Base-by-base conservation (phyloP, 495 filamentous ascomycete species). In the Aspergillus heteromorphus region DNA sequence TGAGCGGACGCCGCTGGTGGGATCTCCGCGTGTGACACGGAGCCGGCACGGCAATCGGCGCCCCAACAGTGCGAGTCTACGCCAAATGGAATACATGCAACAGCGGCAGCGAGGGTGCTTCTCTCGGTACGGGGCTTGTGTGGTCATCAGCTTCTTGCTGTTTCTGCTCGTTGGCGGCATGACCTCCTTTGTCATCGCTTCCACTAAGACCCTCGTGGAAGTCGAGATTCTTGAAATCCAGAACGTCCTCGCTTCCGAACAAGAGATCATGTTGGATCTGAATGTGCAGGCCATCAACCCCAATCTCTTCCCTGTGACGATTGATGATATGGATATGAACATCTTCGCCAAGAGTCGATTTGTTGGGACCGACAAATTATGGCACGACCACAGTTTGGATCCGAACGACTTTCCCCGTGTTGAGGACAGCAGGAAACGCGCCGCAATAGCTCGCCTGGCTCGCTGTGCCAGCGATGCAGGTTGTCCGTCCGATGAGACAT, bases 211-310 rank as follows among this genome's bases (percentile, higher is more conserved):
- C 7, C 78, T 98, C 10, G 71, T 84, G 38, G 83, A 88, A 41
- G 86, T 97, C 50, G 74, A 83, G 41, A 77, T 97, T 25, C 67
- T 84, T 38, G 84, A 85, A 36, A 87, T 98, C 56, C 82, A 85
- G 58, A 92, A 96, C 60, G 90, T 98, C 16, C 79, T 97, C 27
- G 91, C 91, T 6, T 95, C 89, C 56, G 87, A 96, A 65, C 88
- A 96, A 68, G 95, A 97, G 63, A 78, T 98, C 17, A 97, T 98
- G 86, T 77, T 98, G 56, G 92, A 98, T 62, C 74, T 97, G 8
- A 83, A 87, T n/a, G 87, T 98, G 34, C 78, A 78, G 55, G 93
- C 92, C 1, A 75, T 88, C 54, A 98, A 98, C 64, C 93, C 92
- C 0, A 98, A 98, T 58, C 78, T 95, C 17, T 86, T 97, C 40